A percentile compares a stretch with the other conserved stretches of the same genome.
These are phyloP conservation scores for Deinandra increscens DNA, from an alignment of 129 eudicot species.

Conservation along the genomic window DNA sequence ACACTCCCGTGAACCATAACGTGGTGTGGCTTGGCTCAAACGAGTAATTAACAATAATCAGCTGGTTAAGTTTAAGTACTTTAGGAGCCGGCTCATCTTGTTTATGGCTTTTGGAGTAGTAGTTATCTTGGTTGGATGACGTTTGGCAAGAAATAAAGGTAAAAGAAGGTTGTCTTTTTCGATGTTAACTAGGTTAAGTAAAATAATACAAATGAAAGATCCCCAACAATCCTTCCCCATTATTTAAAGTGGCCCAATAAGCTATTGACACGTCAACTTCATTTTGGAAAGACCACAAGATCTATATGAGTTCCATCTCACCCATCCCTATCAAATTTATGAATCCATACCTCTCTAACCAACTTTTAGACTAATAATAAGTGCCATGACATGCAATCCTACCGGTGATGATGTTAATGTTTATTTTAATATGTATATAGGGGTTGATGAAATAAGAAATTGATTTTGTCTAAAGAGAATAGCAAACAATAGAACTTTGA, in stretches of 20 bases:
- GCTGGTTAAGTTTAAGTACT: too few relatives aligned
- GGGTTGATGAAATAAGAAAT: too few relatives aligned
- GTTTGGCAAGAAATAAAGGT: not conserved
- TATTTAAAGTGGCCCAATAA: slow-evolving; percentile 24
- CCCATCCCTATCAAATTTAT: slow-evolving; percentile 27
- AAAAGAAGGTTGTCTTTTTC: not conserved
- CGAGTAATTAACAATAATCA: too few relatives aligned
- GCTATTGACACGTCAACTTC: slow-evolving; percentile 31
- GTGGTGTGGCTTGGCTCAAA: too few relatives aligned
- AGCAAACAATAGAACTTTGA: too few relatives aligned
- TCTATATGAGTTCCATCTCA: slow-evolving; percentile 22
- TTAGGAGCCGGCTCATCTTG: slow-evolving; percentile 6
- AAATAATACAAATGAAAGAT: slow-evolving; percentile 4
- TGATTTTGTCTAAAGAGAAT: too few relatives aligned
- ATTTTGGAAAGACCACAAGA: slow-evolving; percentile 29
- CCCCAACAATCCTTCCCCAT: slow-evolving; percentile 23
- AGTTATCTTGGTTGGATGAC: not conserved
- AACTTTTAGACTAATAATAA: slow-evolving; percentile 14
- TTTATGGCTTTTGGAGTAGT: not conserved
- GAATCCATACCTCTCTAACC: slow-evolving; percentile 17
- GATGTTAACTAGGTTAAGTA: slow-evolving; percentile 4
- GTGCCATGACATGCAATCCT: not conserved
- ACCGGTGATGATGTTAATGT: not conserved
- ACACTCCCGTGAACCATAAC: too few relatives aligned
- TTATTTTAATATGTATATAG: not conserved